Conservation (phyloP, 257 asterid species). For the Petunia axillaris region DNA sequence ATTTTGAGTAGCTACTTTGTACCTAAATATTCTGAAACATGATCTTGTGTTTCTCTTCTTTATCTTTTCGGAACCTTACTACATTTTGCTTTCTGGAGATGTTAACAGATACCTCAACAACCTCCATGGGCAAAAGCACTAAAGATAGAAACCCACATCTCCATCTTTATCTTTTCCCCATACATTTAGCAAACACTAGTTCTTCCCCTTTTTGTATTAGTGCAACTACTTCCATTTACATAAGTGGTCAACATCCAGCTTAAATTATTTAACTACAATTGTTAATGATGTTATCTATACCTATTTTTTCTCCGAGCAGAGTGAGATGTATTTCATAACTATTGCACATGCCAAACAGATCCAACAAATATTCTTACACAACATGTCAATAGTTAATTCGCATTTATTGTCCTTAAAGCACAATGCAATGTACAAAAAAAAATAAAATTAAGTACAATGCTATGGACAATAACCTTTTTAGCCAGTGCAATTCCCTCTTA, state of each 20-base stretch:
- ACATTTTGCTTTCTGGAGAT: neutral
- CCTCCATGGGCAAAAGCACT: conserved; percentile 3
- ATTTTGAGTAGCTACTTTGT: neutral
- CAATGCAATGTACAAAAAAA: too few relatives aligned
- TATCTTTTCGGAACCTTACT: conserved; percentile 5
- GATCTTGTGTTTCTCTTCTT: neutral
- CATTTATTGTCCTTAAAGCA: too few relatives aligned
- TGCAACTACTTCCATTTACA: too few relatives aligned
- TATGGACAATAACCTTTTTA: too few relatives aligned
- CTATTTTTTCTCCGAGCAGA: neutral
- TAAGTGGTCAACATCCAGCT: too few relatives aligned
- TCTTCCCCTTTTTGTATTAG: neutral
- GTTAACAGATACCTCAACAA: conserved; percentile 23
- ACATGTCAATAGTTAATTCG: neutral
- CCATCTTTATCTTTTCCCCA: neutral
- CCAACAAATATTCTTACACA: neutral
- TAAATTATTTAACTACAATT: too few relatives aligned
- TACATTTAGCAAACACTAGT: neutral
- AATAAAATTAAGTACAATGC: too few relatives aligned
- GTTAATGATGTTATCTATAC: neutral
- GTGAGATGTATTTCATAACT: neutral
- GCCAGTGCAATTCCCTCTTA: too few relatives aligned
- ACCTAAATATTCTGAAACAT: conserved; percentile 21
- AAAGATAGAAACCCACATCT: neutral
- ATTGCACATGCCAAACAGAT: neutral